phyloP scores from a whole-genome alignment of 768 basidiomycete genomes.

The Lactarius hatsudake region DNA sequence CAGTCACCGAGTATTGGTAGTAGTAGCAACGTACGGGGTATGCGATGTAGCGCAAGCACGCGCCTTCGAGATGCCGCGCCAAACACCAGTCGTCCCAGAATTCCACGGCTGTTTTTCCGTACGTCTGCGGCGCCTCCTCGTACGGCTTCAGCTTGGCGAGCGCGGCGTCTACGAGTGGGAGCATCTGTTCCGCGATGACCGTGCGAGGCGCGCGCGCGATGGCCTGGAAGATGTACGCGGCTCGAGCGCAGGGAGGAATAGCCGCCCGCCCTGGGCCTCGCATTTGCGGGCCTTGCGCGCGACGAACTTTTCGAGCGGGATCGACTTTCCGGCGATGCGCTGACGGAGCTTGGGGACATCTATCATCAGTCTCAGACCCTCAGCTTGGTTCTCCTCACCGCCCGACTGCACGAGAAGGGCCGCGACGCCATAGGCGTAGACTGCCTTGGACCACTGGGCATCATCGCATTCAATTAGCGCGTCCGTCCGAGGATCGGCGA shows the following conservation, averaged over 20 bases:
- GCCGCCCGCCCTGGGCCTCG: conserved; percentile 60
- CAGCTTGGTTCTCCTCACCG: conserved; percentile 43
- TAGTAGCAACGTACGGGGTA: conserved; percentile 64
- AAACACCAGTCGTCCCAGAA: conserved; percentile 90
- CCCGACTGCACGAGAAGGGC: conserved; percentile 67
- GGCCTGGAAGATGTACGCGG: conserved; percentile 71
- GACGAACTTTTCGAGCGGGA: conserved; percentile 82
- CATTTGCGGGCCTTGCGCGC: conserved; percentile 88
- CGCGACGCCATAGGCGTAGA: conserved; percentile 74
- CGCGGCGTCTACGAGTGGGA: conserved; percentile 59
- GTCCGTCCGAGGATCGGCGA: conserved; percentile 34
- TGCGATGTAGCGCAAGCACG: conserved; percentile 79
- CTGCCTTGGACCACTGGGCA: conserved; percentile 73
- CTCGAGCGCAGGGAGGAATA: conserved; percentile 81
- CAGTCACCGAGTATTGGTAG: neutral
- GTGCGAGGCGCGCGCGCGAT: conserved; percentile 73
- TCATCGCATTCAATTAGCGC: neutral
- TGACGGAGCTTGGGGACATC: conserved; percentile 74
- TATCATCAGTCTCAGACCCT: conserved; percentile 65
- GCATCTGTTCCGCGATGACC: conserved; percentile 56
- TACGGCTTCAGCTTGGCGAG: conserved; percentile 41
- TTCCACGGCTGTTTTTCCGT: conserved; percentile 49
- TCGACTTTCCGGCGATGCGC: conserved; percentile 80
- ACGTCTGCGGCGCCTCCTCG: conserved; percentile 36
- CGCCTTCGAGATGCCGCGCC: conserved; percentile 77